phyloP scores from a whole-genome alignment of 495 filamentous ascomycete species.

The Cudoniella acicularis region DNA sequence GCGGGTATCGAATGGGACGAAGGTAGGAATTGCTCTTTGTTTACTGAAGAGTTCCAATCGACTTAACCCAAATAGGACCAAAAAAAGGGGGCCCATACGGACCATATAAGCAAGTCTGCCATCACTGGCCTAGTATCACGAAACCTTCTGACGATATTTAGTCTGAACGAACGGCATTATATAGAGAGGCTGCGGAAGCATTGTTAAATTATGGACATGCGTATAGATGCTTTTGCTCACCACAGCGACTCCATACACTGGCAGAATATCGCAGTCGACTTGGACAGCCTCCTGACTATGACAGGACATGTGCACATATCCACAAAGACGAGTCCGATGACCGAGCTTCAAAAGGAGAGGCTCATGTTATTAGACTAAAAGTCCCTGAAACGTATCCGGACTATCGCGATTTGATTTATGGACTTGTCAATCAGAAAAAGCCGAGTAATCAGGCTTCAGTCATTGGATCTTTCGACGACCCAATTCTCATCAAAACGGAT shows the following conservation, averaged over 20 bases:
- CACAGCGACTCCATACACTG: slow-evolving; percentile 62
- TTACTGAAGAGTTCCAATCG: background rate
- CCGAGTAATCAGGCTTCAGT: slow-evolving; percentile 33
- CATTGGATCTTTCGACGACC: slow-evolving; percentile 59
- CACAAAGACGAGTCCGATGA: slow-evolving; percentile 62
- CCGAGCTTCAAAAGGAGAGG: slow-evolving; percentile 60
- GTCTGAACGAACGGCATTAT: slow-evolving; percentile 78
- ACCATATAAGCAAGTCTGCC: slow-evolving; percentile 76
- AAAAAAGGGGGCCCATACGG: slow-evolving; percentile 73
- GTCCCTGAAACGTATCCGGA: slow-evolving; percentile 52
- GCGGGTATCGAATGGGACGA: slow-evolving; percentile 92
- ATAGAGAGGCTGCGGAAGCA: slow-evolving; percentile 65
- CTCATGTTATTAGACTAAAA: slow-evolving; percentile 75
- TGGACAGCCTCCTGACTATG: slow-evolving; percentile 67
- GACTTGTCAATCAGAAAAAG: slow-evolving; percentile 52
- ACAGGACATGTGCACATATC: slow-evolving; percentile 70
- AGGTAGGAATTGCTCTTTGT: slow-evolving; percentile 44
- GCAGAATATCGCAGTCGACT: slow-evolving; percentile 54
- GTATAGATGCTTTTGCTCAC: slow-evolving; percentile 90
- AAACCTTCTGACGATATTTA: slow-evolving; percentile 34
- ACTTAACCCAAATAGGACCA: slow-evolving; percentile 44
- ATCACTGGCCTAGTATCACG: too few relatives aligned
- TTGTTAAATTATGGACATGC: slow-evolving; percentile 69
- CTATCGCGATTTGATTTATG: slow-evolving; percentile 77
- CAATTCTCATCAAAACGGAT: slow-evolving; percentile 84